Percentiles rank a stretch among this genome's conserved stretches.
These are phyloP conservation scores for Sporothrix pseudoabietina DNA, from an alignment of 2,329 filamentous ascomycete genomes.

Conservation along the genomic window DNA sequence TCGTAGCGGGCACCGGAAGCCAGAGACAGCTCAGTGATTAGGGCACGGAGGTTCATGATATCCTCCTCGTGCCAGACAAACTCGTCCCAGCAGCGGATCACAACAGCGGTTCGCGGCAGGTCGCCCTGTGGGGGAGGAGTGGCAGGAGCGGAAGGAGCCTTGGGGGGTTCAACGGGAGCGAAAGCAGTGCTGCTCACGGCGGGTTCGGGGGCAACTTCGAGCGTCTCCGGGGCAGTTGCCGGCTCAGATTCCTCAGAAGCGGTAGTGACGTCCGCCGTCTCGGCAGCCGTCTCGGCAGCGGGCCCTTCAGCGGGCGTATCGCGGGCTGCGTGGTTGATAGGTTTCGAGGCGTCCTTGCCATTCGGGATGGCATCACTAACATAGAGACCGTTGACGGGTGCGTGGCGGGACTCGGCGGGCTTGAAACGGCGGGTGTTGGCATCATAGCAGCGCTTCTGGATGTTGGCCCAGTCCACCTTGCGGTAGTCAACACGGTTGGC, in stretches of 20 bases:
- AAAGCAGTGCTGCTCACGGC: neutral
- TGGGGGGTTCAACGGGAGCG: neutral
- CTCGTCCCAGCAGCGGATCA: constrained; percentile 81
- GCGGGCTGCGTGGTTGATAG: neutral
- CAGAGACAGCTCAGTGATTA: constrained; percentile 79
- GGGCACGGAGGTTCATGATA: constrained; percentile 76
- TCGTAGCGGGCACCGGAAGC: constrained; percentile 85
- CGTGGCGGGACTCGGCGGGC: constrained; percentile 46
- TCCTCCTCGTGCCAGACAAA: constrained; percentile 79
- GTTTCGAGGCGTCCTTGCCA: neutral
- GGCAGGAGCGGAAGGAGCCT: constrained; percentile 34
- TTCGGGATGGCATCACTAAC: constrained; percentile 39
- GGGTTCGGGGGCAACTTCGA: neutral
- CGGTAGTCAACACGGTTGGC: constrained; percentile 74
- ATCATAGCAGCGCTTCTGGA: constrained; percentile 71
- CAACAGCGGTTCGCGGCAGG: constrained; percentile 68
- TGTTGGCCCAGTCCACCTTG: constrained; percentile 75
- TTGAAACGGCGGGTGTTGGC: constrained; percentile 72
- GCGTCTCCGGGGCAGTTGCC: neutral
- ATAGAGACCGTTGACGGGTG: constrained; percentile 55
- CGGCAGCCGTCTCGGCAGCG: neutral
- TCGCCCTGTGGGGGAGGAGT: constrained; percentile 8
- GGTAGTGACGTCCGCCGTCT: neutral
- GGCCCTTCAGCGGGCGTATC: neutral
- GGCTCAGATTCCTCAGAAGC: neutral